Conservation (phyloP, 768 basidiomycete genomes). For the Symmetrospora coprosmae region DNA sequence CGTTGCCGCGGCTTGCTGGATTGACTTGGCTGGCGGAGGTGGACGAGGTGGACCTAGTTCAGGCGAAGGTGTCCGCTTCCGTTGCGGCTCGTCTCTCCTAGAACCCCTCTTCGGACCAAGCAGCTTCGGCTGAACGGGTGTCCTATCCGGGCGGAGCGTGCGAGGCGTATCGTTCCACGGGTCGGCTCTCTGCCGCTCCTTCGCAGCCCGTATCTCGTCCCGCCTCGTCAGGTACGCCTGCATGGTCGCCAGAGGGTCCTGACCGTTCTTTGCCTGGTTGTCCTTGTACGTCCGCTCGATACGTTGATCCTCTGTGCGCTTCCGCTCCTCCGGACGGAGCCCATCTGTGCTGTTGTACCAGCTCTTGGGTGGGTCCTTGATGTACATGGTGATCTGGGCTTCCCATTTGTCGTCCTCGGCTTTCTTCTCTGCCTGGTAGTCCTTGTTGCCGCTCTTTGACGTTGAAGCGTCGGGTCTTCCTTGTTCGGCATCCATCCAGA, state of each 20-base stretch:
- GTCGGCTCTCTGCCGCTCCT: slow-evolving; percentile 8
- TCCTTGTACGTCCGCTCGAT: slow-evolving; percentile 28
- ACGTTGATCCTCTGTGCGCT: slow-evolving; percentile 34
- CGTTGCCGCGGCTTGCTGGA: background rate
- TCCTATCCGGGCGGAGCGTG: background rate
- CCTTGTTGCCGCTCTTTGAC: slow-evolving; percentile 4
- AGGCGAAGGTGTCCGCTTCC: background rate
- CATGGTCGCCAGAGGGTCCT: slow-evolving; percentile 31
- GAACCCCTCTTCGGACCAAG: background rate
- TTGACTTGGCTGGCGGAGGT: background rate
- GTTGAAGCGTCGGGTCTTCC: slow-evolving; percentile 31
- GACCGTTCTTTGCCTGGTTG: slow-evolving; percentile 26
- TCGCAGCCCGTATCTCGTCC: slow-evolving; percentile 11
- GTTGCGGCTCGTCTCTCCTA: background rate
- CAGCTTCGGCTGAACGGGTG: slow-evolving; percentile 1
- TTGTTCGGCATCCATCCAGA: slow-evolving; percentile 37
- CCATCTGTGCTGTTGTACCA: slow-evolving; percentile 38
- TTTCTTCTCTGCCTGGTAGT: slow-evolving; percentile 33
- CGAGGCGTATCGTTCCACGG: slow-evolving; percentile 20
- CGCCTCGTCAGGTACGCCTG: slow-evolving; percentile 29
- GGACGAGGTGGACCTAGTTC: background rate
- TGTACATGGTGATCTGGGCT: slow-evolving; percentile 38
- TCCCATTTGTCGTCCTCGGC: slow-evolving; percentile 32
- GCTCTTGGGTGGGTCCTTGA: slow-evolving; percentile 33
- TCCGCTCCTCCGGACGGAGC: slow-evolving; percentile 34